Conservation (phyloP, 208 protist genomes). For the Naegleria gruberi region DNA sequence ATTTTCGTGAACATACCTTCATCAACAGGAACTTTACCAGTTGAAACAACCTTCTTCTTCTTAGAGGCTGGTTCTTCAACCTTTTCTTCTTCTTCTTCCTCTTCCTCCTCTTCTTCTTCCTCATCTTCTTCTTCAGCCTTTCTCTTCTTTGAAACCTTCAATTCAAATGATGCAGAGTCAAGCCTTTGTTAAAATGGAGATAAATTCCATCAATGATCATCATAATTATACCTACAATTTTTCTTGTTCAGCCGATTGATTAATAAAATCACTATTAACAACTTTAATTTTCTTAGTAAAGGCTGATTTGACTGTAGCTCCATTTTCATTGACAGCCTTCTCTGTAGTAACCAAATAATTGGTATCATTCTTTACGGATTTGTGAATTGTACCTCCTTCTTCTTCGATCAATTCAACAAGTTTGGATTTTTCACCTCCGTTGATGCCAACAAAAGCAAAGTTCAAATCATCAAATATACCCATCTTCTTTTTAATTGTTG, state of each 20-base stretch:
- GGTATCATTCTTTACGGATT: not conserved
- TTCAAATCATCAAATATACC: no score
- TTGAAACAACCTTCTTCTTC: not conserved
- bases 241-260: not conserved
- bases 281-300: not conserved
- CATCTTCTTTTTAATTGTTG: no score
- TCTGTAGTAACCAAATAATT: not conserved
- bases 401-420: not conserved
- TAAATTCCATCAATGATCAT: no score
- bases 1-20: no score
- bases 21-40: not conserved
- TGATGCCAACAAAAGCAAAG: not conserved
- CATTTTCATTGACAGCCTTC: not conserved
- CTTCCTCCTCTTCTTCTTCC: not conserved
- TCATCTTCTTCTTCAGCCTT: not conserved
- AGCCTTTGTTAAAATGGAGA: no score
- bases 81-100: not conserved
- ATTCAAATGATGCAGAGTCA: no score
- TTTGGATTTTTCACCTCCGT: not conserved
- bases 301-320: not conserved
- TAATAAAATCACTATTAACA: not conserved
- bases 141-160: not conserved
- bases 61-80: not conserved
- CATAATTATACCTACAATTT: not conserved
- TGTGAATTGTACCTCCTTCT: not conserved